Conservation (phyloP, 2,329 filamentous ascomycete genomes). For the Lanzia echinophila region DNA sequence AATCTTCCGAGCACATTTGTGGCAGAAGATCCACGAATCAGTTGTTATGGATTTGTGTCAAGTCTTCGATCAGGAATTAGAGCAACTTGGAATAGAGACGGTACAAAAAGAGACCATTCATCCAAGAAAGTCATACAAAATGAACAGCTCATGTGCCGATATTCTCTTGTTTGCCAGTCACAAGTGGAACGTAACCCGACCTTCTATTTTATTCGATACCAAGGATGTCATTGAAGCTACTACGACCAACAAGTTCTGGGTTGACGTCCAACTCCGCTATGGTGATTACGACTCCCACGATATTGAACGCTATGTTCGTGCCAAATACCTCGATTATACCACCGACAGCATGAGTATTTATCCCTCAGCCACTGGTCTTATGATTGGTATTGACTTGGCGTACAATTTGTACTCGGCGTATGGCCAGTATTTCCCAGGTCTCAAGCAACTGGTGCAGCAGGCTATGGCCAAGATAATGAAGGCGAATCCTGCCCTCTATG, state of each 20-base stretch:
- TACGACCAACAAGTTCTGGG: slow-evolving; percentile 98
- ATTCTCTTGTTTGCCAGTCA: slow-evolving; percentile 95
- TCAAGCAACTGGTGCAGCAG: slow-evolving; percentile 93
- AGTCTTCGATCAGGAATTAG: slow-evolving; percentile 89
- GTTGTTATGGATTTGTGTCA: slow-evolving; percentile 99
- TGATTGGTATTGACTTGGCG: slow-evolving; percentile 95
- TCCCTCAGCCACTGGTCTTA: slow-evolving; percentile 89
- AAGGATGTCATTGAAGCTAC: slow-evolving; percentile 92
- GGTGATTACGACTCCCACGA: slow-evolving; percentile 99
- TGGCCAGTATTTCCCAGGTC: slow-evolving; percentile 95
- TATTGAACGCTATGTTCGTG: slow-evolving; percentile 93
- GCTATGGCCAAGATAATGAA: slow-evolving; percentile 99
- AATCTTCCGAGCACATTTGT: slow-evolving; percentile 98
- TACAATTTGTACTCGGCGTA: slow-evolving; percentile 99
- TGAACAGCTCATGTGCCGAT: slow-evolving; percentile 98
- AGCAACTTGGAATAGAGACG: slow-evolving; percentile 91
- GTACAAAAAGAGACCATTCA: slow-evolving; percentile 99
- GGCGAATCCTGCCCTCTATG: slow-evolving; percentile 93
- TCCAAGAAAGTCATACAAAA: slow-evolving; percentile 99
- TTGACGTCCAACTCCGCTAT: slow-evolving; percentile 93
- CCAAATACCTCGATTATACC: slow-evolving; percentile 98
- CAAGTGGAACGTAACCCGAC: slow-evolving; percentile 96
- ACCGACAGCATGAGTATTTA: slow-evolving; percentile 99
- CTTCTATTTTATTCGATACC: slow-evolving; percentile 89
- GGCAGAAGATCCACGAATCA: slow-evolving; percentile 99